Percentiles rank a stretch among this genome's conserved stretches.
phyloP scores from a whole-genome alignment of 1,284 basidiomycete species.

The Leccinum pachyderme region DNA sequence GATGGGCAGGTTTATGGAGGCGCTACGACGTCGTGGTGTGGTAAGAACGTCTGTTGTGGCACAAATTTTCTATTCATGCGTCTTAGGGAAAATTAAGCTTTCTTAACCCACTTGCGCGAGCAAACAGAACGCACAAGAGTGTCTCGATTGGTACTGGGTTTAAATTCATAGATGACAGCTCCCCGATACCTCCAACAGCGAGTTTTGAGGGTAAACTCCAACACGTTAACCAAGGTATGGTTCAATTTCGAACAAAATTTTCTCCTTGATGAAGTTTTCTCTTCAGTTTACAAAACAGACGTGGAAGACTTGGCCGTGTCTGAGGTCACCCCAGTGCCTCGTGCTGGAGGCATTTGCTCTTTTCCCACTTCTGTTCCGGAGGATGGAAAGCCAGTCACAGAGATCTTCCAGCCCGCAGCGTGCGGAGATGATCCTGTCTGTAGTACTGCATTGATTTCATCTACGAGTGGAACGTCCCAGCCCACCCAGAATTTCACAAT shows the following conservation, averaged over 20 bases:
- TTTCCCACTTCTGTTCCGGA: neutral
- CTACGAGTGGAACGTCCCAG: neutral
- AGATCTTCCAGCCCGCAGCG: neutral
- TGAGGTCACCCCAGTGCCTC: neutral
- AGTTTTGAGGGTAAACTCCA: conserved; percentile 36
- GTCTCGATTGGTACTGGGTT: conserved; percentile 31
- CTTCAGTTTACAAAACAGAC: conserved; percentile 31
- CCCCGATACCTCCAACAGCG: conserved; percentile 19
- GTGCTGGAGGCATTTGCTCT: neutral
- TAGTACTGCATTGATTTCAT: neutral
- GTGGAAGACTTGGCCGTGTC: conserved; percentile 15
- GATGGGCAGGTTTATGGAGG: conserved; percentile 39
- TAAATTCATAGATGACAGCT: conserved; percentile 24
- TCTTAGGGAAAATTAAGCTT: conserved; percentile 31
- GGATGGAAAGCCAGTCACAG: neutral
- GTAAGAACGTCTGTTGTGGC: conserved; percentile 30
- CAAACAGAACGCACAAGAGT: conserved; percentile 17
- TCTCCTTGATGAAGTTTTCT: neutral
- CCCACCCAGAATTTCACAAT: neutral
- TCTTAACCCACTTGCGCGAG: conserved; percentile 15
- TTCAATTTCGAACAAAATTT: neutral
- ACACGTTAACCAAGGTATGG: conserved; percentile 30
- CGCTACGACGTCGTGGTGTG: conserved; percentile 42
- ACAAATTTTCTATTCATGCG: conserved; percentile 5
- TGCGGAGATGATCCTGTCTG: neutral